These are phyloP conservation scores for Pleurotus giganteus DNA, from an alignment of 768 basidiomycete genomes.

Conservation along the genomic window DNA sequence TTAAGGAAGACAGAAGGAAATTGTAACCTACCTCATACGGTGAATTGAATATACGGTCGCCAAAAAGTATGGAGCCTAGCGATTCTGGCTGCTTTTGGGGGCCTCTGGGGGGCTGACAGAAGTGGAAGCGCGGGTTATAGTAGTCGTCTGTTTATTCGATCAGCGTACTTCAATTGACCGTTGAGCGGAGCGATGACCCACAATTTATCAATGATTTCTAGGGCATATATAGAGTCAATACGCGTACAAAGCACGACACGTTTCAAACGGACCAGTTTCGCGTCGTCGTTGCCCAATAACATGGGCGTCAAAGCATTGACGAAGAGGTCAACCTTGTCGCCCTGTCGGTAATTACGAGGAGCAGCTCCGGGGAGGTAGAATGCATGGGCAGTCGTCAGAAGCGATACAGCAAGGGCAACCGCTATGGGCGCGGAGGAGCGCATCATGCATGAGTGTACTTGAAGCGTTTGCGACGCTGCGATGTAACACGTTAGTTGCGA, in stretches of 20 bases:
- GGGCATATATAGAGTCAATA: not conserved
- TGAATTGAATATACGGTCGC: slow-evolving; percentile 91
- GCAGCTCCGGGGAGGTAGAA: slow-evolving; percentile 95
- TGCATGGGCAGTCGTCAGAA: slow-evolving; percentile 38
- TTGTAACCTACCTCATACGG: slow-evolving; percentile 72
- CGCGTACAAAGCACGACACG: not conserved
- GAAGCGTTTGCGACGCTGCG: not conserved
- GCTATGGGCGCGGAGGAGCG: not conserved
- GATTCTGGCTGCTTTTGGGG: slow-evolving; percentile 77
- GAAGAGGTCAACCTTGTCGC: slow-evolving; percentile 75
- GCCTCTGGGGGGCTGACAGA: slow-evolving; percentile 80
- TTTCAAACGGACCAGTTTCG: slow-evolving; percentile 64
- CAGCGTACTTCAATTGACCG: slow-evolving; percentile 1
- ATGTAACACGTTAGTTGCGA: not conserved
- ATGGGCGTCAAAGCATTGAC: slow-evolving; percentile 92
- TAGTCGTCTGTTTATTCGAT: slow-evolving; percentile 69
- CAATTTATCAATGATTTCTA: slow-evolving; percentile 93
- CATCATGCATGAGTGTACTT: slow-evolving; percentile 1
- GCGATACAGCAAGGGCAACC: slow-evolving; percentile 17
- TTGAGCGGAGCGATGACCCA: slow-evolving; percentile 29
- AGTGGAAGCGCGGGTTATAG: slow-evolving; percentile 82
- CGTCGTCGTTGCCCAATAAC: slow-evolving; percentile 61
- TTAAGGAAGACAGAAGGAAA: slow-evolving; percentile 9
- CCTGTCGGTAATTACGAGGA: slow-evolving; percentile 73
- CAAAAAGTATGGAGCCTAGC: slow-evolving; percentile 92